Evolutionary conservation across 163 green algal genomes (phyloP).

Genomic region (Scenedesmus sp.): DNA sequence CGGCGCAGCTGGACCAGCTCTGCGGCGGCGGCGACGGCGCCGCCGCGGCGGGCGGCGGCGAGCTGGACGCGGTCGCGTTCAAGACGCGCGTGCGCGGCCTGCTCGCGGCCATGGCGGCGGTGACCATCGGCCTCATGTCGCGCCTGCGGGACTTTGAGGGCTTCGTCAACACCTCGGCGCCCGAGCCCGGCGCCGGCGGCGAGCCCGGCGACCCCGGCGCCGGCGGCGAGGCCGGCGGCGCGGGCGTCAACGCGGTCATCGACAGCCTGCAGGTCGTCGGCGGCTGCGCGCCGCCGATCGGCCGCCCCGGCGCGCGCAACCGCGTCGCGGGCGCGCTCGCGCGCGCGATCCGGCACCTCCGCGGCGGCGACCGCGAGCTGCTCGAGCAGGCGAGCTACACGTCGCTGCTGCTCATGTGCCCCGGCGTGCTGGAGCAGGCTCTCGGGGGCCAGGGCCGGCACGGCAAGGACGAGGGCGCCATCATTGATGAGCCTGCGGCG

Average conservation of each 20-base stretch:
- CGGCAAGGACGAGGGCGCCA: constrained; percentile 31
- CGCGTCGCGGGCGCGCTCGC: constrained; percentile 27
- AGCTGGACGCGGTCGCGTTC: neutral
- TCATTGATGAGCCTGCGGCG: constrained; percentile 43
- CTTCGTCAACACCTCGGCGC: constrained; percentile 10
- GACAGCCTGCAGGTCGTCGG: constrained; percentile 34
- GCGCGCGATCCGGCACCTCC: constrained; percentile 18
- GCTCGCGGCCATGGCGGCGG: constrained; percentile 19
- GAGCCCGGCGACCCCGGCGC: too few relatives aligned
- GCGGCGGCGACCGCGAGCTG: constrained; percentile 39
- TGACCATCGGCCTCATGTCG: constrained; percentile 32
- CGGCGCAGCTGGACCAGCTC: constrained; percentile 13
- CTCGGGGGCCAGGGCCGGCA: constrained; percentile 32
- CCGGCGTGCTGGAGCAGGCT: constrained; percentile 38
- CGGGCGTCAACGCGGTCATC: neutral
- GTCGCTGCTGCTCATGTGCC: constrained; percentile 43
- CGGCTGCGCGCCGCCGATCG: neutral
- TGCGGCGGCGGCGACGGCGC: constrained; percentile 20
- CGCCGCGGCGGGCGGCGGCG: neutral
- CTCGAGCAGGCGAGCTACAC: constrained; percentile 40
- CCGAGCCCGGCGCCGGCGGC: too few relatives aligned
- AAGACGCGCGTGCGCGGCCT: constrained; percentile 13
- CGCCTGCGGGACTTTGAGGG: constrained; percentile 41
- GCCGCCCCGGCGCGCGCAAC: constrained; percentile 18
- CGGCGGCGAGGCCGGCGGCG: neutral